A percentile compares a stretch with the other conserved stretches of the same genome.
Conservation (phyloP, 108 stramenopile species). For the Epithemia pelagica region DNA sequence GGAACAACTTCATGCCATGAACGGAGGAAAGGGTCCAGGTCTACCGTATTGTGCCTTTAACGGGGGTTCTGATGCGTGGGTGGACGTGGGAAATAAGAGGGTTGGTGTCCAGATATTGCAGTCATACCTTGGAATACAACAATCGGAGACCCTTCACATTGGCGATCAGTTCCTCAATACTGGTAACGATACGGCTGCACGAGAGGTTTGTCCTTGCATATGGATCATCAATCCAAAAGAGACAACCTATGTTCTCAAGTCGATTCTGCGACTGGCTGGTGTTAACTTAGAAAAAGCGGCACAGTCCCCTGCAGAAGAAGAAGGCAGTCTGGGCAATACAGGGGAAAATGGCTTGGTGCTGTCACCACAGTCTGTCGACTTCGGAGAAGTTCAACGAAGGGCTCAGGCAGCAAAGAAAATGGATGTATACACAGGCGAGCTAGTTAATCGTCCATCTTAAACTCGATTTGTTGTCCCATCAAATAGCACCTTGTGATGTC, state of each 20-base stretch:
- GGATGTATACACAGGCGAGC: constrained; percentile 87
- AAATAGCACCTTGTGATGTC: too few relatives aligned
- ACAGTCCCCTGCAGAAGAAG: neutral
- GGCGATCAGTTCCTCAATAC: constrained; percentile 89
- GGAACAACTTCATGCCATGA: constrained; percentile 36
- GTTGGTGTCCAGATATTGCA: constrained; percentile 83
- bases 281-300: constrained; percentile 18
- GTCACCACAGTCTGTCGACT: constrained; percentile 30
- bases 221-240: constrained; percentile 92
- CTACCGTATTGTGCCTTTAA: constrained; percentile 92
- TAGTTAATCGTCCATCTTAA: constrained; percentile 1
- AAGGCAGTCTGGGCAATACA: neutral
- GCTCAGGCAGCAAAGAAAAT: constrained; percentile 47
- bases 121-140: constrained; percentile 69
- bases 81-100: constrained; percentile 90
- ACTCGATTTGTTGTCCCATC: neutral
- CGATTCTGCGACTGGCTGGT: constrained; percentile 71
- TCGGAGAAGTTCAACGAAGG: constrained; percentile 66
- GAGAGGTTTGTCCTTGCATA: constrained; percentile 77
- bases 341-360: neutral
- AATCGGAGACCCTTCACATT: constrained; percentile 76
- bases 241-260: constrained; percentile 85
- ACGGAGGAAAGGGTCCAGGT: constrained; percentile 26
- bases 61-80: constrained; percentile 89
- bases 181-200: constrained; percentile 88